Base-by-base conservation (phyloP, 163 green algal species). In the Botryococcus braunii region DNA sequence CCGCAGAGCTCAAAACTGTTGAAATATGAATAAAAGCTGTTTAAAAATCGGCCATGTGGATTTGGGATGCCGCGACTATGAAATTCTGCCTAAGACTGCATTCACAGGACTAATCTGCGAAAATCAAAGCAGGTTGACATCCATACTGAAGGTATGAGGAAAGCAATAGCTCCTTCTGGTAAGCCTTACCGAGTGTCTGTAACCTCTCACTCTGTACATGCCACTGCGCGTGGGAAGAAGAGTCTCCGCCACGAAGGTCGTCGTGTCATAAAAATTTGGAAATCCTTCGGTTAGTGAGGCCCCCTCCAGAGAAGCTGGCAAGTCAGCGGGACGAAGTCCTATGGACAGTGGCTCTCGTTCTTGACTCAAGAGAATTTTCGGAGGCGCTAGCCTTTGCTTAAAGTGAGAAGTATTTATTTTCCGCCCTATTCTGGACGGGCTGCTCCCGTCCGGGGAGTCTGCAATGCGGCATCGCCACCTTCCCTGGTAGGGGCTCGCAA, bases 231-330 rank as follows among this genome's bases (percentile, higher is more conserved):
- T 97, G 0, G 92, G 92, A 37, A 97, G 77, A 62, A 93, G 72
- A 0, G 91, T 97, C 74, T 97, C 92, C 3, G 92, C 91, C 23
- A 97, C 85, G 73, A 92, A 96, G 62, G 82, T 69, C 2, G 91
- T 97, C 6, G 13, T 25, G 25, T 40, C 65, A 32, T 40, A 55
- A 34, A 49, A 62, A 27, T 49, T 13, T 41, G n/a, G n/a, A n/a
- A n/a, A n/a, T n/a, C n/a, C n/a, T n/a, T n/a, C n/a, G n/a, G n/a
- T n/a, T n/a, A n/a, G n/a, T n/a, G n/a, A n/a, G n/a, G n/a, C n/a
- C n/a, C n/a, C n/a, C n/a, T n/a, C n/a, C n/a, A n/a, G n/a, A n/a
- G n/a, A n/a, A n/a, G n/a, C n/a, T n/a, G n/a, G n/a, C n/a, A n/a
- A n/a, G n/a, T n/a, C n/a, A n/a, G n/a, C n/a, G n/a, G n/a, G n/a